Evolutionary conservation across 78 protist genomes (phyloP).

Genomic region (Protostelium mycophagum): DNA sequence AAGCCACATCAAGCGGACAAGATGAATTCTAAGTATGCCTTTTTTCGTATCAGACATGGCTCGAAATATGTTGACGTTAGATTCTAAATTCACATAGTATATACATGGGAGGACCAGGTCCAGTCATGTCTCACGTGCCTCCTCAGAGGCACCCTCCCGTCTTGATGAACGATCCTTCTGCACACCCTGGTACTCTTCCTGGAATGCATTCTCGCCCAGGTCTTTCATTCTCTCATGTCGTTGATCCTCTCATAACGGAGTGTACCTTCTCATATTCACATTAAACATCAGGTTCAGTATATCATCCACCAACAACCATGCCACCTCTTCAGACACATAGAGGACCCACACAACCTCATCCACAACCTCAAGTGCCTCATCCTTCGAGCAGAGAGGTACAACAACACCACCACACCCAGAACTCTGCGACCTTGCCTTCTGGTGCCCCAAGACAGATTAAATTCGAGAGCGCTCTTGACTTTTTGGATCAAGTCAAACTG

Average conservation of each 20-base stretch:
- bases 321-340: background rate
- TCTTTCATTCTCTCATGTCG: too few species aligned
- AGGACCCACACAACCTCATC: background rate
- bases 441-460: constrained; percentile 45
- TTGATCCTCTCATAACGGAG: too few species aligned
- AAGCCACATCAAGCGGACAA: background rate
- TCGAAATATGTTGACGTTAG: background rate
- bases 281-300: background rate
- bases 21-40: background rate
- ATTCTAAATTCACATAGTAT: background rate
- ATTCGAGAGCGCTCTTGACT: constrained; percentile 81
- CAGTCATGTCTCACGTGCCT: background rate
- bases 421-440: background rate
- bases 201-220: background rate
- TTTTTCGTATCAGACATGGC: background rate
- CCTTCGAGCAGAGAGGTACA: background rate
- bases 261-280: background rate
- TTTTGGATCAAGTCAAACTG: constrained; percentile 83
- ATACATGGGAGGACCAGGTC: background rate
- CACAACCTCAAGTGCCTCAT: background rate
- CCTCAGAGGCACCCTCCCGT: background rate
- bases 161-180: too few species aligned
- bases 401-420: background rate
- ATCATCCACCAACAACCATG: background rate
- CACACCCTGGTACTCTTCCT: background rate